These are phyloP conservation scores for Pseudoscleropodium purum DNA, from an alignment of 225 moss, liverwort and hornwort genomes.

Conservation along the genomic window DNA sequence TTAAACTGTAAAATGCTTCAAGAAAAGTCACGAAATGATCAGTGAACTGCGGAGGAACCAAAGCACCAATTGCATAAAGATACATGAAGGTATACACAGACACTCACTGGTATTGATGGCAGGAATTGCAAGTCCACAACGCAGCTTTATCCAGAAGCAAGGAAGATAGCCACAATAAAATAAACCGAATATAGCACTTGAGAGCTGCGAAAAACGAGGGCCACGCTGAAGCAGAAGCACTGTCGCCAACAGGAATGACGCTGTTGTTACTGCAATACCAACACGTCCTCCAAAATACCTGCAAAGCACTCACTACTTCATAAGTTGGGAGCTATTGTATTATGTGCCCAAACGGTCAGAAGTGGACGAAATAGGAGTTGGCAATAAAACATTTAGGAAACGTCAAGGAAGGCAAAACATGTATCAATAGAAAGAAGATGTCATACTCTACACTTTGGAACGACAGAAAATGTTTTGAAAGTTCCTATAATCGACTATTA, in stretches of 20 bases:
- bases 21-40: not conserved
- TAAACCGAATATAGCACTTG: slow-evolving; percentile 68
- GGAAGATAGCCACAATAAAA: slow-evolving; percentile 91
- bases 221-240: slow-evolving; percentile 68
- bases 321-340: not conserved
- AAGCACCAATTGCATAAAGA: not conserved
- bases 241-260: slow-evolving; percentile 65
- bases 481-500: not conserved
- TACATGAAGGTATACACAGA: not conserved
- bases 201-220: slow-evolving; percentile 87
- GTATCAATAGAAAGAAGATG: not conserved
- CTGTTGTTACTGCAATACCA: slow-evolving; percentile 77
- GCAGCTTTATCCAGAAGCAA: slow-evolving; percentile 95
- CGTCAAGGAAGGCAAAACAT: not conserved
- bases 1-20: not conserved
- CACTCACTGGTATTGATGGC: slow-evolving; percentile 71
- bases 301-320: not conserved
- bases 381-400: not conserved
- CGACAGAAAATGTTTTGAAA: not conserved
- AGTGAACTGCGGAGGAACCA: not conserved
- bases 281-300: slow-evolving; percentile 93
- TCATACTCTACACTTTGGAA: not conserved
- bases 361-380: not conserved
- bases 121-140: slow-evolving; percentile 84
- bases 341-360: not conserved